Percentiles rank a stretch among this genome's conserved stretches.
Conservation (phyloP, 371 early-diverging fungal species). For the Haplosporangium sp. region DNA sequence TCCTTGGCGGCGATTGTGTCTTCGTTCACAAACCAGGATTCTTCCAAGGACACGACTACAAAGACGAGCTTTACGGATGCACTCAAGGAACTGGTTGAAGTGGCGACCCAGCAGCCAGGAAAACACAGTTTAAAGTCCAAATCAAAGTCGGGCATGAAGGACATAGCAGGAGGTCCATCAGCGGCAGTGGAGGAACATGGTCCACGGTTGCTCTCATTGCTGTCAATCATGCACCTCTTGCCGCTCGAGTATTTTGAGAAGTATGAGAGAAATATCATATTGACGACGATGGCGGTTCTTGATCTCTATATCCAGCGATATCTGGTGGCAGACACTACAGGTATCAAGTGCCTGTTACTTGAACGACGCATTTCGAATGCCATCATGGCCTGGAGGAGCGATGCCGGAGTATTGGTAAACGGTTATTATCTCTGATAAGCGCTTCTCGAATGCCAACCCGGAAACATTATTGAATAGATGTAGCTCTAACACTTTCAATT, state of each 20-base stretch:
- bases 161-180: background rate
- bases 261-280: conserved; percentile 56
- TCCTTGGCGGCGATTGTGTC: conserved; percentile 3
- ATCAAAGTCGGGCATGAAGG: background rate
- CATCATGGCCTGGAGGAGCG: conserved; percentile 55
- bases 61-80: conserved; percentile 35
- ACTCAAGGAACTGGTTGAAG: conserved; percentile 28
- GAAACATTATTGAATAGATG: too few relatives aligned
- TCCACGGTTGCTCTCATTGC: conserved; percentile 18
- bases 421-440: too few relatives aligned
- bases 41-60: conserved; percentile 5
- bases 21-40: conserved; percentile 8
- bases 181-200: background rate
- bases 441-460: too few relatives aligned
- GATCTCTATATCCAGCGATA: conserved; percentile 57
- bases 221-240: conserved; percentile 57
- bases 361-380: conserved; percentile 56
- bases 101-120: conserved; percentile 7
- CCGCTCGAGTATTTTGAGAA: conserved; percentile 67
- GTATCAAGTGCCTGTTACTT: conserved; percentile 51
- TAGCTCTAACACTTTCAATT: too few relatives aligned
- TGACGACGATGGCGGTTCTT: conserved; percentile 57
- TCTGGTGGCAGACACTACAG: conserved; percentile 31
- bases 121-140: conserved; percentile 5
- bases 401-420: conserved; percentile 59